Conservation (phyloP, 805 yeast genomes). For the Saccharomycopsis selenospora region DNA sequence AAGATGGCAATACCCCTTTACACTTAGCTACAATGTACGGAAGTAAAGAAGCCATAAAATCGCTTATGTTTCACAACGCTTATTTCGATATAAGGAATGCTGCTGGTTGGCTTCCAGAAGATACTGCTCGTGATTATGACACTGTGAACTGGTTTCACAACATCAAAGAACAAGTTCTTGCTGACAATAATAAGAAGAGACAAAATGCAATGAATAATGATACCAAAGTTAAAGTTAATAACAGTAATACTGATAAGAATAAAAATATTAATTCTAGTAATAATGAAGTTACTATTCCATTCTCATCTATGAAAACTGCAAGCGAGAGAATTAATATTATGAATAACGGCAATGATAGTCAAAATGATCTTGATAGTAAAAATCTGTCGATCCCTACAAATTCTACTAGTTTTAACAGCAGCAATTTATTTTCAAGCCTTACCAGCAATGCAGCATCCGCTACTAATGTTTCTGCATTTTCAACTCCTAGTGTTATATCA, state of each 20-base stretch:
- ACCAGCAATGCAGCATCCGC: no score
- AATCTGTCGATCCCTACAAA: background rate
- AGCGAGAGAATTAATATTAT: background rate
- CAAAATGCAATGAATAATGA: background rate
- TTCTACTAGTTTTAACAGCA: background rate
- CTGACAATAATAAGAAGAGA: conserved; percentile 17
- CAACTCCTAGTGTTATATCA: conserved; percentile 7
- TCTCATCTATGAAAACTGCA: no score
- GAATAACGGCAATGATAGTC: background rate
- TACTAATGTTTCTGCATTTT: background rate
- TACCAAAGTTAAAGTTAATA: background rate
- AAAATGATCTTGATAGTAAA: background rate
- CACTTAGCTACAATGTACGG: conserved; percentile 78
- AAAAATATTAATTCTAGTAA: background rate
- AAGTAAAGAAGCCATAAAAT: conserved; percentile 45
- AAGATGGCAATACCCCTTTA: conserved; percentile 71
- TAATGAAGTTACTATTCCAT: no score
- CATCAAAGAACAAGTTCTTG: conserved; percentile 22
- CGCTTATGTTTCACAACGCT: conserved; percentile 44
- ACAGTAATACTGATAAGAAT: background rate
- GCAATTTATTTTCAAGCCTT: background rate
- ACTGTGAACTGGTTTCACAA: conserved; percentile 37
- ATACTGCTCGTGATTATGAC: conserved; percentile 49
- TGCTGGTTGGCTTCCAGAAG: conserved; percentile 60
- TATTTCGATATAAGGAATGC: conserved; percentile 43